phyloP scores from a whole-genome alignment of 2,329 filamentous ascomycete species.

The Clarireedia paspali region DNA sequence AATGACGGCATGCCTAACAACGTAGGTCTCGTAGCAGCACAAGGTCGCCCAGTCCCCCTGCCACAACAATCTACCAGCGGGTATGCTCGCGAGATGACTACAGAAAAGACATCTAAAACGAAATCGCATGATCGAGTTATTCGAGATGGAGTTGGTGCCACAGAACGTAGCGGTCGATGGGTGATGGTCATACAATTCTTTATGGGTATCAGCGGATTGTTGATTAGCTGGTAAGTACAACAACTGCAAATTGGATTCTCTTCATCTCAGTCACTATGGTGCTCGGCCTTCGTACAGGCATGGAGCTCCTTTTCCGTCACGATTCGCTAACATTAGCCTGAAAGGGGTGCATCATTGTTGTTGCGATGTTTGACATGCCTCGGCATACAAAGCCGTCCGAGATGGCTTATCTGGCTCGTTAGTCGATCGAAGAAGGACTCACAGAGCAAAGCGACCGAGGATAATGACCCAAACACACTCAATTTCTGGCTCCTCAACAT shows the following conservation, averaged over 20 bases:
- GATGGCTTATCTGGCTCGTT: conserved; percentile 46
- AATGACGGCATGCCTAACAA: conserved; percentile 16
- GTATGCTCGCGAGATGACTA: conserved; percentile 63
- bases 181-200: conserved; percentile 69
- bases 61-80: conserved; percentile 44
- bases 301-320: background rate
- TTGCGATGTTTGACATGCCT: conserved; percentile 43
- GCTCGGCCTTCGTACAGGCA: too few species aligned
- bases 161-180: conserved; percentile 74
- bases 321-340: background rate
- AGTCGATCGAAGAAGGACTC: conserved; percentile 22
- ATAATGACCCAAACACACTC: conserved; percentile 28
- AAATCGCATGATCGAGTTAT: conserved; percentile 36
- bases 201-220: conserved; percentile 61
- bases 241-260: background rate
- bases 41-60: conserved; percentile 27
- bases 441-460: conserved; percentile 12
- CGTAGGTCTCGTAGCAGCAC: conserved; percentile 25
- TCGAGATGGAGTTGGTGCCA: conserved; percentile 65
- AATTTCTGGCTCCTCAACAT: conserved; percentile 48
- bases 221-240: conserved; percentile 37
- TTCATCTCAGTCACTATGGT: too few species aligned
- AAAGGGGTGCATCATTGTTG: conserved; percentile 20
- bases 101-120: conserved; percentile 43
- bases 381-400: conserved; percentile 54